Percentiles rank a stretch among this genome's conserved stretches.
phyloP scores from a whole-genome alignment of 805 yeast species.

The Saturnispora bothae region DNA sequence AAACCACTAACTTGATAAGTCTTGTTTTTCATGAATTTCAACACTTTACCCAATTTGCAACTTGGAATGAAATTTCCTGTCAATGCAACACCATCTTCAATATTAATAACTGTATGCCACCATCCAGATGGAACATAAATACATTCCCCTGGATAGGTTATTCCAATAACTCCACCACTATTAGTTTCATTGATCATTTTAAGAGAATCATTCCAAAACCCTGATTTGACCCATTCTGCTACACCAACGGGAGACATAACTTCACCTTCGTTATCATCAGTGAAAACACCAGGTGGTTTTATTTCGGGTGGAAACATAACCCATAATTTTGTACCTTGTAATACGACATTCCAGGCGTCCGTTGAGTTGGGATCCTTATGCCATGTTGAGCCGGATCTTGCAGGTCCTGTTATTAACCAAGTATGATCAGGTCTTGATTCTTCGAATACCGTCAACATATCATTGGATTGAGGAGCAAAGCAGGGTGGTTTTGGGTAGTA shows the following conservation, averaged over 20 bases:
- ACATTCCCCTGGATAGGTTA: conserved; percentile 75
- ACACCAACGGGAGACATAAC: conserved; percentile 88
- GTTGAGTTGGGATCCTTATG: conserved; percentile 91
- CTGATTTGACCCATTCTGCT: conserved; percentile 83
- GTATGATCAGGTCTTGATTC: conserved; percentile 76
- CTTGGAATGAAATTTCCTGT: conserved; percentile 83
- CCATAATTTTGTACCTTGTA: conserved; percentile 76
- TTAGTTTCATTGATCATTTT: conserved; percentile 33
- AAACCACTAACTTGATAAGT: conserved; percentile 74
- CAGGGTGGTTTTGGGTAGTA: conserved; percentile 11
- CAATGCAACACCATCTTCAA: conserved; percentile 73
- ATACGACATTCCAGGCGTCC: conserved; percentile 79
- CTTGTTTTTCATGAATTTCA: conserved; percentile 58
- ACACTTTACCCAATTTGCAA: conserved; percentile 47
- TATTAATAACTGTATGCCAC: conserved; percentile 93
- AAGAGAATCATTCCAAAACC: conserved; percentile 64
- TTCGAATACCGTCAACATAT: conserved; percentile 30
- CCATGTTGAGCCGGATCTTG: conserved; percentile 75
- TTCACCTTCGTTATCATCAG: conserved; percentile 69
- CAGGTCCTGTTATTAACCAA: conserved; percentile 87
- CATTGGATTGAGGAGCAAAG: conserved; percentile 33
- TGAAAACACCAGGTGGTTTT: conserved; percentile 78
- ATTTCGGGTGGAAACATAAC: conserved; percentile 72
- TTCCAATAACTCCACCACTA: conserved; percentile 38
- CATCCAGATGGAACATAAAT: conserved; percentile 91